These are phyloP conservation scores for Calonectria montana DNA, from an alignment of 2,329 filamentous ascomycete species.

Conservation along the genomic window DNA sequence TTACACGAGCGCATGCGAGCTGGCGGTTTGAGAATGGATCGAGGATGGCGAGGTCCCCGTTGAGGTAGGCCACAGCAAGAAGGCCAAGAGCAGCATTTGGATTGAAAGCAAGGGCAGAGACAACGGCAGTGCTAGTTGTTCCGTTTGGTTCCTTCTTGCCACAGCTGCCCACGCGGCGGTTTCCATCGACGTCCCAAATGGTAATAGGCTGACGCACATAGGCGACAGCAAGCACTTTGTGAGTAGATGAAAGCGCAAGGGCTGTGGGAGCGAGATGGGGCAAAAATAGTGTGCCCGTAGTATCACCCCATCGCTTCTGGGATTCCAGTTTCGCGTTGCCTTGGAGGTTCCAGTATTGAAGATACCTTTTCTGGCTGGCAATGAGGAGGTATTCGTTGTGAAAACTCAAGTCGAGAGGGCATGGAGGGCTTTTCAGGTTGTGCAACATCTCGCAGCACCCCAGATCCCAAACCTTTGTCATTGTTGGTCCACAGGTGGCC, in stretches of 20 bases:
- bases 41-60: slow-evolving; percentile 47
- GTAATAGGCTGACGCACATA: slow-evolving; percentile 46
- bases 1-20: slow-evolving; percentile 39
- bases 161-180: slow-evolving; percentile 46
- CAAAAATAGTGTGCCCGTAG: slow-evolving; percentile 10
- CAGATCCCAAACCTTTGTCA: slow-evolving; percentile 46
- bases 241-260: slow-evolving; percentile 42
- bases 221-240: slow-evolving; percentile 48
- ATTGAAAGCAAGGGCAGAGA: slow-evolving; percentile 48
- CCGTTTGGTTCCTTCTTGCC: slow-evolving; percentile 46
- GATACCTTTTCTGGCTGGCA: slow-evolving; percentile 41
- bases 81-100: slow-evolving; percentile 45
- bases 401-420: slow-evolving; percentile 41
- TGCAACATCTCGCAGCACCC: slow-evolving; percentile 40
- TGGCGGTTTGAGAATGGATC: slow-evolving; percentile 42
- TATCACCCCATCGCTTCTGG: slow-evolving; percentile 38
- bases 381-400: slow-evolving; percentile 41
- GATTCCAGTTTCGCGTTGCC: slow-evolving; percentile 21
- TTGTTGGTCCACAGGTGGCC: slow-evolving; percentile 45
- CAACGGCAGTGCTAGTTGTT: slow-evolving; percentile 43
- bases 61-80: slow-evolving; percentile 46
- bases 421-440: slow-evolving; percentile 37
- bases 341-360: slow-evolving; percentile 44
- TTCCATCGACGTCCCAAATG: slow-evolving; percentile 50
- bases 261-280: slow-evolving; percentile 33